Evolutionary conservation across 805 yeast genomes (phyloP).

Genomic region (Saturnispora quitensis): DNA sequence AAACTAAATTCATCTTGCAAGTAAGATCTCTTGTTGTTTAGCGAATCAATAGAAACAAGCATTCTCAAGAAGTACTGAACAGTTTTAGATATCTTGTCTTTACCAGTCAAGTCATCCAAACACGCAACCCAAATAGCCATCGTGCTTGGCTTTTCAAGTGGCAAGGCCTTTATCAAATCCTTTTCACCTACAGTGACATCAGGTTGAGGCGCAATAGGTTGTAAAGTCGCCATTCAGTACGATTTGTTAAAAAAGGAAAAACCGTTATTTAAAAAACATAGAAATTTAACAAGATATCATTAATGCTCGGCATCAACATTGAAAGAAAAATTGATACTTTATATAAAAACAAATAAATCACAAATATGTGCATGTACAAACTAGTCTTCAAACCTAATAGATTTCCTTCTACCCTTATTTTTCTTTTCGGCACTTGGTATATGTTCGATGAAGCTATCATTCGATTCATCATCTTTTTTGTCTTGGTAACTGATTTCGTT

Average conservation of each 20-base stretch:
- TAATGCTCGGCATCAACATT: neutral
- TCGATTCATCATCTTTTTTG: neutral
- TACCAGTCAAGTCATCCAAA: constrained; percentile 51
- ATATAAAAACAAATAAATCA: neutral
- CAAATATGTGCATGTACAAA: neutral
- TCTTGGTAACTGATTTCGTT: neutral
- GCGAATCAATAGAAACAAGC: constrained; percentile 25
- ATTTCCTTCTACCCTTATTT: neutral
- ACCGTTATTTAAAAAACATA: neutral
- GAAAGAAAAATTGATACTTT: neutral
- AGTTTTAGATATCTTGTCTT: constrained; percentile 62
- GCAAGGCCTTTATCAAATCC: neutral
- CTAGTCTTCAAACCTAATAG: constrained; percentile 4
- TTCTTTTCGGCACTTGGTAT: neutral
- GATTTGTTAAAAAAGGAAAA: neutral
- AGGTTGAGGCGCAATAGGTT: neutral
- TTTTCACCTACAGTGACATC: neutral
- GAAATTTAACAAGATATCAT: neutral
- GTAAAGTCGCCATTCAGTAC: neutral
- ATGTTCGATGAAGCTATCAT: neutral
- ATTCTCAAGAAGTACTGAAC: constrained; percentile 51
- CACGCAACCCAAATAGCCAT: constrained; percentile 12
- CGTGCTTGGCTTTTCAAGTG: constrained; percentile 1
- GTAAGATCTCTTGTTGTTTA: neutral
- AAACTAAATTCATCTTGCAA: neutral